Base-by-base conservation (phyloP, 2,329 filamentous ascomycete genomes). In the Colletotrichum acutatum region DNA sequence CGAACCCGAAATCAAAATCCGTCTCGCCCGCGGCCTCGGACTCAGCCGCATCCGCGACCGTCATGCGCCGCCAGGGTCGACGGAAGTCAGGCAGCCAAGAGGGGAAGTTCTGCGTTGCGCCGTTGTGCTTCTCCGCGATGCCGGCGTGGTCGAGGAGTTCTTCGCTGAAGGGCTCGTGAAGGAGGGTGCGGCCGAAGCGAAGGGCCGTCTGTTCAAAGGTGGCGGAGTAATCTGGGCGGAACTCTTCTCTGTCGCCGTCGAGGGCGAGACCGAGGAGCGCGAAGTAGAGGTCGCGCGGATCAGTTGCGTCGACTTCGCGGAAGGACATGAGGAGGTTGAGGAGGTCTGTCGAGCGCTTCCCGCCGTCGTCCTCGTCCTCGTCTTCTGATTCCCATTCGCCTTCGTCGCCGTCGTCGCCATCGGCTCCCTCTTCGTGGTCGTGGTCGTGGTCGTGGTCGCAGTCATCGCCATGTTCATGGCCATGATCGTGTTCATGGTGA, bases 281-380 rank as follows among this genome's bases (percentile, higher is more conserved):
- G 11, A 69, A 74, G 59, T 72, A 71, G 9, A 68, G 57, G 5
- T 75, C 74, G 16, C 74, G 72, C 8, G 74, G 68, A 56, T 75
- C 74, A 9, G 65, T 52, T 22, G 72, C 73, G 49, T 68, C 66
- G 62, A 75, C 73, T 11, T 75, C 73, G 59, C 74, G 74, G 71
- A 74, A 72, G 14, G 71, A 67, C 32, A 72, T 62, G 5, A 74
- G 71, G 5, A 74, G 68, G 14, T 34, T 74, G 16, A 74, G 71
- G 2, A 74, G 71, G 26, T 74, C 71, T 4, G 71, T 67, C 11
- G 68, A 72, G 57, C 61, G 68, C 58, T 71, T 28, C 0, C 14
- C 53, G 49, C 34, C 61, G 28, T 61, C 37, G 0, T 66, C 62
- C 2, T 72, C 71, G 0, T 61, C 71, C 0, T 61, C 68, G 9